Evolutionary conservation across 805 yeast genomes (phyloP).

Genomic region (Saccharomycodes ludwigii): DNA sequence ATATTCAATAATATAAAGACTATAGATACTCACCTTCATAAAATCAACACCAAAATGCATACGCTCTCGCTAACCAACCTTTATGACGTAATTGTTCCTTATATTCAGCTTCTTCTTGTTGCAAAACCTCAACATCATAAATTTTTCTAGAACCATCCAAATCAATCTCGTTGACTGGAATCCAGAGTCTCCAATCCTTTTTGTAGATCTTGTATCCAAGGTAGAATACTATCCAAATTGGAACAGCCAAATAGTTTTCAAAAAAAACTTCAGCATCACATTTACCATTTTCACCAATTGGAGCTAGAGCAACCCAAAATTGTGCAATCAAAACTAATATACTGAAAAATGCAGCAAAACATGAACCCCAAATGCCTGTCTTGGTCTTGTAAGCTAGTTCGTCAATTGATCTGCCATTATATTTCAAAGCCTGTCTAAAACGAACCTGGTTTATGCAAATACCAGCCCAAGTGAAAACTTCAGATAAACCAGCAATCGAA

Average conservation of each 20-base stretch:
- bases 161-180: slow-evolving; percentile 28
- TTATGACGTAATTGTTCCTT: no score
- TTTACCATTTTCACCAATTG: slow-evolving; percentile 30
- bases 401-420: slow-evolving; percentile 31
- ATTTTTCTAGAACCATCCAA: slow-evolving; percentile 31
- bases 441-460: slow-evolving; percentile 41
- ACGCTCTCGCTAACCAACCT: no score
- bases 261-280: slow-evolving; percentile 34
- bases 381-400: slow-evolving; percentile 40
- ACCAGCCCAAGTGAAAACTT: slow-evolving; percentile 46
- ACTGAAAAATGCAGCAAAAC: slow-evolving; percentile 34
- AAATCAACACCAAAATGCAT: no score
- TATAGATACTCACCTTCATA: no score
- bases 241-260: slow-evolving; percentile 38
- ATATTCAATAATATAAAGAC: no score
- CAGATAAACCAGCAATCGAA: slow-evolving; percentile 44
- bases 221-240: slow-evolving; percentile 31
- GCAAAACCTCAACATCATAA: slow-evolving; percentile 22
- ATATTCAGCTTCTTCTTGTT: slow-evolving; percentile 23
- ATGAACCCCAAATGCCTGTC: slow-evolving; percentile 39
- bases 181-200: slow-evolving; percentile 23
- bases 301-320: slow-evolving; percentile 52
- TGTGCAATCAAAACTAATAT: slow-evolving; percentile 39
- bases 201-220: slow-evolving; percentile 39
- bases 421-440: slow-evolving; percentile 41